Percentiles rank a stretch among this genome's conserved stretches.
These are phyloP conservation scores for Populus simonii DNA, from an alignment of 345 rosid species.

Conservation along the genomic window DNA sequence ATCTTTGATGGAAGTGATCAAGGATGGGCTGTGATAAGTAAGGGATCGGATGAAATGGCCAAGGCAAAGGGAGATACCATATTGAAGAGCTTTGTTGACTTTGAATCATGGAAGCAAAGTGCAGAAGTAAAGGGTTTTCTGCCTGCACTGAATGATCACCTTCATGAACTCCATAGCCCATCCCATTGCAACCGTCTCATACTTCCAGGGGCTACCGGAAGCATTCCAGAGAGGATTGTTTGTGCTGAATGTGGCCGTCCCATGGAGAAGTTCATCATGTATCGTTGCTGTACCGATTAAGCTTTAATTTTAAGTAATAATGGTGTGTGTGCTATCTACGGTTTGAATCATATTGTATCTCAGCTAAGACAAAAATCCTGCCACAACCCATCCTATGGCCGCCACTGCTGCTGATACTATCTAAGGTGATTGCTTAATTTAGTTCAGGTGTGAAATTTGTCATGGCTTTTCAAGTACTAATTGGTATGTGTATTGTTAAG, in stretches of 20 bases:
- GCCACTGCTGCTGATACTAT: neutral
- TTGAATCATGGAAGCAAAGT: conserved; percentile 16
- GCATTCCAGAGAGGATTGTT: conserved; percentile 44
- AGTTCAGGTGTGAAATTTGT: neutral
- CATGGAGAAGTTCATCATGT: conserved; percentile 64
- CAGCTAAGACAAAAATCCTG: neutral
- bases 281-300: conserved; percentile 58
- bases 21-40: conserved; percentile 55
- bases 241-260: conserved; percentile 53
- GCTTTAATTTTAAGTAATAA: neutral
- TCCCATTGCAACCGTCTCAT: conserved; percentile 57
- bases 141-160: conserved; percentile 37
- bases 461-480: neutral
- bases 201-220: conserved; percentile 40
- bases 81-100: conserved; percentile 22
- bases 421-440: neutral
- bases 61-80: conserved; percentile 39
- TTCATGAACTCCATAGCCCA: conserved; percentile 24
- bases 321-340: neutral
- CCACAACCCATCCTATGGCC: too few species aligned
- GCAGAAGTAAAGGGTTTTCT: conserved; percentile 28
- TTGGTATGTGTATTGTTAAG: neutral
- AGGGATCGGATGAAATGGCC: conserved; percentile 36
- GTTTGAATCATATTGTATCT: neutral
- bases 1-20: conserved; percentile 56